Base-by-base conservation (phyloP, 129 eudicot species). In the Flaveria sonorensis region DNA sequence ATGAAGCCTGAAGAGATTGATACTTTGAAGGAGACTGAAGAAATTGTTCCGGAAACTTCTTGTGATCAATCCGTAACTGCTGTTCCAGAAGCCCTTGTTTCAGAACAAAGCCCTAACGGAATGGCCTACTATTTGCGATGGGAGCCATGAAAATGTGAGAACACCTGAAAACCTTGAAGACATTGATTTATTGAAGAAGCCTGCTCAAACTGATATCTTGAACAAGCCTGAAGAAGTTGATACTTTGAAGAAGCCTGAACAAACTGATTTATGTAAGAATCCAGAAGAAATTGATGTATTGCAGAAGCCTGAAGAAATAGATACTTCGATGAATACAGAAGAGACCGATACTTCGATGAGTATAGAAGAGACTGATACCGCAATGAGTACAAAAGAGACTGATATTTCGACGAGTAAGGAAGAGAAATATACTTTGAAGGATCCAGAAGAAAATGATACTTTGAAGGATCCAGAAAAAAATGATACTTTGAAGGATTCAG, bases 1-100 rank as follows among this genome's bases (percentile, higher is more conserved):
- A 28, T 63, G 73, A 51, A 70, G 51, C 51, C 30, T 36, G 65
- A 14, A 55, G 77, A 56, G 20, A 56, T 21, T 56, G 62, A 56
- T 56, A 18, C 26, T 19, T 18, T 21, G 6, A 18, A 7, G 62
- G 20, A 18, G 30, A 20, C 62, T 20, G 62, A 56, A 56, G 62
- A 56, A 56, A 56, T 26, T 56, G 62, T 56, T 56, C 23, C 62
- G 9, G 62, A 56, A 56, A 20, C 62, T 56, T 56, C 26, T 21
- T 56, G 23, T 56, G 28, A 56, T 56, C 26, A 56, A 56, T 19
- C 15, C 30, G 20, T 56, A 20, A 56, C 62, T 7, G 11, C 62
- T 19, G 28, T 56, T 56, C 28, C 62, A 20, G 14, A 56, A 56
- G 62, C 62, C 62, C 9, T 56, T 56, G 62, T 56, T 56, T 56